Percentiles rank a stretch among this genome's conserved stretches.
Conservation (phyloP, 306 rosid genomes). For the Begonia fuchsioides region DNA sequence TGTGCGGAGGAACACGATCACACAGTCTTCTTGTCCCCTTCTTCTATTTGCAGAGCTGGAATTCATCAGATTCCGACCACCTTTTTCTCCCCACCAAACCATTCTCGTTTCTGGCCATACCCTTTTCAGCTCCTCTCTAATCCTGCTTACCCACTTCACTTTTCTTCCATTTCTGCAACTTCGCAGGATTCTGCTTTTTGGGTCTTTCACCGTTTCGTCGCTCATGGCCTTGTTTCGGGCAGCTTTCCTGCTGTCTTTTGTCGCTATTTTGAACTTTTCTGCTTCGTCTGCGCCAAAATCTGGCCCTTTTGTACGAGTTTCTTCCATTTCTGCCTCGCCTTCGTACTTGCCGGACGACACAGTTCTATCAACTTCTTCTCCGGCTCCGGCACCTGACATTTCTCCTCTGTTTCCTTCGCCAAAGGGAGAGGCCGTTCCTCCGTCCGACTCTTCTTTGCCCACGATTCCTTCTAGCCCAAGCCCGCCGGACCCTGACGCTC, state of each 20-base stretch:
- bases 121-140: constrained; percentile 1
- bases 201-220: constrained; percentile 11
- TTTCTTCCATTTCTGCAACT: too few species aligned
- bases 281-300: constrained; percentile 11
- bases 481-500: constrained; percentile 34
- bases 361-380: constrained; percentile 16
- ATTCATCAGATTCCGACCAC: background rate
- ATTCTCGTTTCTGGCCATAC: background rate
- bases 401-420: constrained; percentile 40
- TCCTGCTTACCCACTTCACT: too few species aligned
- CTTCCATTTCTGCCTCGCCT: constrained; percentile 38
- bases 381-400: constrained; percentile 32
- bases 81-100: too few species aligned
- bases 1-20: background rate
- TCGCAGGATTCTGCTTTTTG: background rate
- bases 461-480: constrained; percentile 42
- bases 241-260: constrained; percentile 5
- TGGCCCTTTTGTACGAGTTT: constrained; percentile 4
- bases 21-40: background rate
- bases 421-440: constrained; percentile 21
- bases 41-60: background rate
- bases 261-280: constrained; percentile 9
- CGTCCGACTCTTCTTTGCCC: constrained; percentile 33
- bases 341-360: constrained; percentile 11
- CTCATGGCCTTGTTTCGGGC: constrained; percentile 26